phyloP scores from a whole-genome alignment of 768 basidiomycete species.

The Jaapia argillacea region DNA sequence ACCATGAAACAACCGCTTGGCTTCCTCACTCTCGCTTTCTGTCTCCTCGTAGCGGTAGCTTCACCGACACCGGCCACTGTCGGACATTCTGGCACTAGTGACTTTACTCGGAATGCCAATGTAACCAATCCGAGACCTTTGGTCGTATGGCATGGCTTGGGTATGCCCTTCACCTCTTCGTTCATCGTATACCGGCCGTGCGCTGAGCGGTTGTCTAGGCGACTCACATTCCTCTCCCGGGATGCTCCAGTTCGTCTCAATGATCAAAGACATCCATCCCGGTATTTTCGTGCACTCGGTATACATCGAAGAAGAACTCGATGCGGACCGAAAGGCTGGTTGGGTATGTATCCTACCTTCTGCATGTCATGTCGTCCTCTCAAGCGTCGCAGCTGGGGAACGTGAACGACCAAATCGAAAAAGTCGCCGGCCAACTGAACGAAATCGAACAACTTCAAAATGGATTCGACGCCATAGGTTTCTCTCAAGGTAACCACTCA shows the following conservation, averaged over 20 bases:
- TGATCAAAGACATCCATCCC: conserved; percentile 54
- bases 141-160: conserved; percentile 72
- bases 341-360: conserved; percentile 45
- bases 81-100: no score
- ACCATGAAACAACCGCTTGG: no score
- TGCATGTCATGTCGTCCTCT: neutral
- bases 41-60: no score
- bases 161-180: conserved; percentile 14
- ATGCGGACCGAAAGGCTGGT: conserved; percentile 57
- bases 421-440: conserved; percentile 55
- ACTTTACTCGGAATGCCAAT: no score
- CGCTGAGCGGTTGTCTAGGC: conserved; percentile 28
- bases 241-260: conserved; percentile 52
- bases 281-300: conserved; percentile 74
- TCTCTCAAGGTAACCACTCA: conserved; percentile 57
- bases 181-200: neutral
- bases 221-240: conserved; percentile 69
- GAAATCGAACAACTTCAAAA: conserved; percentile 49
- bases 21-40: no score
- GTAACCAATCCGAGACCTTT: conserved; percentile 43
- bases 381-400: conserved; percentile 60
- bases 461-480: conserved; percentile 83
- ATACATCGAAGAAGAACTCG: conserved; percentile 50
- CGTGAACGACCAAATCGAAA: conserved; percentile 56
- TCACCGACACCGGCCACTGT: no score